phyloP scores from a whole-genome alignment of 805 yeast species.

The Saccharomycopsis oosterbeekiorum region DNA sequence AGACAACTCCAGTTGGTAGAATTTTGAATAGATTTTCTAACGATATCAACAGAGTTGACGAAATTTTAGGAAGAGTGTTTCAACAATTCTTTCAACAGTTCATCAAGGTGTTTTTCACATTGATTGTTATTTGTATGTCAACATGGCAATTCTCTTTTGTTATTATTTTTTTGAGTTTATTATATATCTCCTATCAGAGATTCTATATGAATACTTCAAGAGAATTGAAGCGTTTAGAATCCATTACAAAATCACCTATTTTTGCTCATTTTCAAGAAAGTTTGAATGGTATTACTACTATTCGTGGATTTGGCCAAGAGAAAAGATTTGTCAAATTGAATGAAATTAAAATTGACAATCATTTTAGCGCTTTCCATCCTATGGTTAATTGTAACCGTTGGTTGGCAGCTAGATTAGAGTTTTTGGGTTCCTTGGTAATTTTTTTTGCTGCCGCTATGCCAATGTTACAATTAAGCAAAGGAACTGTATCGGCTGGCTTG shows the following conservation, averaged over 20 bases:
- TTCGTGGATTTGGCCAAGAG: conserved; percentile 64
- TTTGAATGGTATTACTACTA: conserved; percentile 62
- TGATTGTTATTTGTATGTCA: conserved; percentile 70
- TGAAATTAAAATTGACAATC: conserved; percentile 65
- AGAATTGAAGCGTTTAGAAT: conserved; percentile 74
- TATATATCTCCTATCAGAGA: conserved; percentile 65
- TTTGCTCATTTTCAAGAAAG: conserved; percentile 82
- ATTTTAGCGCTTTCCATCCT: conserved; percentile 89
- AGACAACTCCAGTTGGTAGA: conserved; percentile 92
- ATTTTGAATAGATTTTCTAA: conserved; percentile 83
- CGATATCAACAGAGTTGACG: conserved; percentile 86
- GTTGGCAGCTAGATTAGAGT: conserved; percentile 92
- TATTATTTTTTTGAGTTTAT: conserved; percentile 54
- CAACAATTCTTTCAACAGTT: conserved; percentile 55
- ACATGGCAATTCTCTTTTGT: conserved; percentile 80
- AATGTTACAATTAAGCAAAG: conserved; percentile 56
- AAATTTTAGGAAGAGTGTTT: conserved; percentile 59
- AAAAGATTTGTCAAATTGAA: conserved; percentile 55
- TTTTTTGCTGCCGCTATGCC: conserved; percentile 78
- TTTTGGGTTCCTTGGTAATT: conserved; percentile 82
- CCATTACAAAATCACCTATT: conserved; percentile 70
- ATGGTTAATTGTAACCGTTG: conserved; percentile 90
- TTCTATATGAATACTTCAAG: conserved; percentile 69
- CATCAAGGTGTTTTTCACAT: conserved; percentile 60
- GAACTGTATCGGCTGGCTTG: conserved; percentile 75